A percentile compares a stretch with the other conserved stretches of the same genome.
Conservation (phyloP, 2,329 filamentous ascomycete genomes). For the Pseudogymnoascus sp. region DNA sequence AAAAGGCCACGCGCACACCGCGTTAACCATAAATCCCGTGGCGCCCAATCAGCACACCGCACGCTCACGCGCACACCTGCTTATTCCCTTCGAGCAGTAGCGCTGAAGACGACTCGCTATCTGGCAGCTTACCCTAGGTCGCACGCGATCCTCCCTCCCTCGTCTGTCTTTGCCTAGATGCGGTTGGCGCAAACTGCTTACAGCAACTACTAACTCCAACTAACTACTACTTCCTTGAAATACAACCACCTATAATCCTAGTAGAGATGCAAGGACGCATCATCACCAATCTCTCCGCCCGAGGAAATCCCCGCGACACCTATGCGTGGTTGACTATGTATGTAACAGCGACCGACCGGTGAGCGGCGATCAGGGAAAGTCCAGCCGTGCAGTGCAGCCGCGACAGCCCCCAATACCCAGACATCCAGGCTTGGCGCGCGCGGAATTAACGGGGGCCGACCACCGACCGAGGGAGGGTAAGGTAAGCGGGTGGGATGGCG, state of each 20-base stretch:
- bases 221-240: neutral
- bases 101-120: neutral
- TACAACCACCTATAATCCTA: neutral
- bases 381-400: neutral
- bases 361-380: neutral
- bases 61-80: neutral
- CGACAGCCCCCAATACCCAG: neutral
- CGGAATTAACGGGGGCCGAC: neutral
- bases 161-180: neutral
- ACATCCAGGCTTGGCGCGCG: neutral
- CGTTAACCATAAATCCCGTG: conserved; percentile 5
- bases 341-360: neutral
- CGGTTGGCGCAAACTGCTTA: neutral
- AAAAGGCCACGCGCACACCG: neutral
- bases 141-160: neutral
- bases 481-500: neutral
- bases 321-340: neutral
- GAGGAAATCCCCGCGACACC: neutral
- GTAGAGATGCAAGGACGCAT: neutral
- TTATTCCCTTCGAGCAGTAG: neutral
- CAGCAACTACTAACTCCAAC: neutral
- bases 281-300: neutral
- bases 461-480: neutral
- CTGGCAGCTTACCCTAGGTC: neutral
- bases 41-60: neutral